These are phyloP conservation scores for Pelargonium citronellum DNA, from an alignment of 441 rosid species.

Conservation along the genomic window DNA sequence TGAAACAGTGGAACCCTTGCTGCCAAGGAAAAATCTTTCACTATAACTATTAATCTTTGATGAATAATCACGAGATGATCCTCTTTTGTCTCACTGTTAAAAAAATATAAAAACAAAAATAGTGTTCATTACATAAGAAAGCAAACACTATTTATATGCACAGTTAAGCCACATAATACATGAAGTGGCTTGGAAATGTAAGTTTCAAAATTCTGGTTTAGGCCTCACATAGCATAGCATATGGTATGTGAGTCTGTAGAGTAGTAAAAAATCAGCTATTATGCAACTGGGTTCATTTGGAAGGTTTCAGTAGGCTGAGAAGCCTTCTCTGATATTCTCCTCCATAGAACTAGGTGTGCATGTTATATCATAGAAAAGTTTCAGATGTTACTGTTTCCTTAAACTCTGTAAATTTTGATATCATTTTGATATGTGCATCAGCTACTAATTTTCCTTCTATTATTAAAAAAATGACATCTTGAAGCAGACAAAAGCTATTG, in stretches of 20 bases:
- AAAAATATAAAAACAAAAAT: too few species aligned
- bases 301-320: constrained; percentile 33
- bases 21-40: not conserved
- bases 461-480: too few species aligned
- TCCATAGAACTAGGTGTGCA: too few species aligned
- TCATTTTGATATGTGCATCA: too few species aligned
- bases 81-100: too few species aligned
- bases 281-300: constrained; percentile 62
- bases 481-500: too few species aligned
- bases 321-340: constrained; percentile 35
- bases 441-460: too few species aligned
- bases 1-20: not conserved
- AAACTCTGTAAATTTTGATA: too few species aligned
- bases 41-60: not conserved
- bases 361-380: too few species aligned
- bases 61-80: not conserved
- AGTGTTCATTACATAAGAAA: too few species aligned
- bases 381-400: too few species aligned
- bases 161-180: not conserved
- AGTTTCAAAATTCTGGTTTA: constrained; percentile 4
- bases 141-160: not conserved
- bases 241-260: too few species aligned
- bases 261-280: not conserved
- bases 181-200: not conserved
- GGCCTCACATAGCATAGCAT: not conserved